Evolutionary conservation across 1,284 basidiomycete genomes (phyloP), one percentile per base, ranked within the genome.

Genomic region (Apiotrichum veenhuisii): DNA sequence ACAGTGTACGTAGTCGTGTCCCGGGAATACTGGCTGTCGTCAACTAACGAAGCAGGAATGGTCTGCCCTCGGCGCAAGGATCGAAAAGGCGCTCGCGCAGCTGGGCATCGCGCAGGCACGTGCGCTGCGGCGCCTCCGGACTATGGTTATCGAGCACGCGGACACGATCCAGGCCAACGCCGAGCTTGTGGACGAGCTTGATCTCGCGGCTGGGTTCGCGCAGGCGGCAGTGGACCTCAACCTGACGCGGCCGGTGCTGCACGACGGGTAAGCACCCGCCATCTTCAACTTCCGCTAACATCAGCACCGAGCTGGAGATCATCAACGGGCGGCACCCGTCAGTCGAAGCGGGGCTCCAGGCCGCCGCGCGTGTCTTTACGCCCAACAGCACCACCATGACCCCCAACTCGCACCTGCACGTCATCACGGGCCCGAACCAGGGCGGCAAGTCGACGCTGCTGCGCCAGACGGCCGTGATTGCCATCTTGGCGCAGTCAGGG

Each of bases 351-450:
- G 92, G 92, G 2, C 82, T 98, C 1, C 79, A 92, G 40, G 82
- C 82, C 0, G 80, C 84, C 0, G 86, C 88, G 20, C 85, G 90
- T 37, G 78, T 82, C 10, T 97, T 94, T 73, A 89, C 85, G 0
- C 85, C 91, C 0, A 98, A 98, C 74, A 86, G 87, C 2, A 81
- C 92, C 17, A 63, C 78, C 22, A 81, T 96, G 71, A 77, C 80
- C 3, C 78, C 83, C 1, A 68, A 77, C 8, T 84, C 85, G 12
- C 84, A 84, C 25, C 69, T 97, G 5, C 80, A 86, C 57, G 72
- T 96, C 49, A 88, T 98, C 64, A 98, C 94, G 1, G 95, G 95
- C 0, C 95, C 95, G 0, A 98, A 98, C 70, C 97, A 97, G 91
- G 91, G 90, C 42, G 81, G 81, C 49, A 98, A 99, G 76, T 94